Conservation (phyloP, 805 yeast genomes). For the Candida fluviatilis region DNA sequence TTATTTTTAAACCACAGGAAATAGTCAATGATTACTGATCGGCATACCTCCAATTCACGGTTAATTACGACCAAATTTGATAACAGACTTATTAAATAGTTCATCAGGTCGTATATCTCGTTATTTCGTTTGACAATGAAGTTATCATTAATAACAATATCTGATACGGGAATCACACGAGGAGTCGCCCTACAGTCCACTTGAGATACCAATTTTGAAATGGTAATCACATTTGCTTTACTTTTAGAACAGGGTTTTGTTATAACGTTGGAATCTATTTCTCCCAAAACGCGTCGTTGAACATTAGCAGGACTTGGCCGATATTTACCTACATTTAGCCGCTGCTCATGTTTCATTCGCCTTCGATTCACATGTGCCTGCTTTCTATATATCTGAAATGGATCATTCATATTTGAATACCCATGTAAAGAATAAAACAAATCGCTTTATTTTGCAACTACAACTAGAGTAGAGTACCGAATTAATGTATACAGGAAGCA, state of each 20-base stretch:
- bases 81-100: neutral
- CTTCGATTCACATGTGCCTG: neutral
- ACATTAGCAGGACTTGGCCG: neutral
- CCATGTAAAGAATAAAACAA: neutral
- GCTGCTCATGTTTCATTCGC: slow-evolving; percentile 2
- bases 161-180: neutral
- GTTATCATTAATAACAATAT: neutral
- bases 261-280: neutral
- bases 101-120: neutral
- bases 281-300: neutral
- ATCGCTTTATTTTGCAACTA: too few relatives aligned
- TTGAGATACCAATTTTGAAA: neutral
- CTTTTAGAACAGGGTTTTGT: too few relatives aligned
- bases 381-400: slow-evolving; percentile 1
- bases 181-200: neutral
- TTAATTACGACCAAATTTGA: neutral
- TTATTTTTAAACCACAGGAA: slow-evolving; percentile 1
- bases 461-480: too few relatives aligned
- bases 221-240: neutral
- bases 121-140: neutral
- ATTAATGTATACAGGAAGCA: too few relatives aligned
- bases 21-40: neutral
- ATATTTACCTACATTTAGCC: neutral
- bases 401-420: slow-evolving; percentile 1
- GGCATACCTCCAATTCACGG: neutral